Evolutionary conservation across 306 rosid genomes (phyloP).

Genomic region (Castanospermum australe): DNA sequence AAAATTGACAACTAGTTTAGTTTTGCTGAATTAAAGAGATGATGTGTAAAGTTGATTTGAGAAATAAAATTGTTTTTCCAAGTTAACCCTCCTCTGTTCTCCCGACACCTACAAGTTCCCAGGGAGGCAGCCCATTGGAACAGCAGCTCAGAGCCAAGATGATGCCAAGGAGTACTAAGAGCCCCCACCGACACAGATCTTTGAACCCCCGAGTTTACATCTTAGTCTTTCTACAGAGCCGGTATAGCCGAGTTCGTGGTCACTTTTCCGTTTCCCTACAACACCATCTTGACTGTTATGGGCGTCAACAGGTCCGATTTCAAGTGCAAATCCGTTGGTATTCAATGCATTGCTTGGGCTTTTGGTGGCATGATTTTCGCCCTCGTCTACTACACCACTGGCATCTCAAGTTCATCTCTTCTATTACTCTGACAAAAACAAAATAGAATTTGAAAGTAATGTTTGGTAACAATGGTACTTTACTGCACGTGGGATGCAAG

Average conservation of each 20-base stretch:
- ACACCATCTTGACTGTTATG: constrained; percentile 49
- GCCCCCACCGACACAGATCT: constrained; percentile 48
- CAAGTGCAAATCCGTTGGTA: constrained; percentile 38
- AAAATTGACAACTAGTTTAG: too few species aligned
- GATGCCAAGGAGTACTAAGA: constrained; percentile 49
- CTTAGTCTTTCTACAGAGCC: constrained; percentile 55
- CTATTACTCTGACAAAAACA: too few species aligned
- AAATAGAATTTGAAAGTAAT: too few species aligned
- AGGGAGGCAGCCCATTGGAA: constrained; percentile 49
- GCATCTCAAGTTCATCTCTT: constrained; percentile 40
- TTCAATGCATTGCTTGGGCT: constrained; percentile 58
- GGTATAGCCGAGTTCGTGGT: constrained; percentile 52
- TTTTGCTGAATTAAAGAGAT: too few species aligned
- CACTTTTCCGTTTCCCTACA: constrained; percentile 51
- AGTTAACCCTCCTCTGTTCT: too few species aligned
- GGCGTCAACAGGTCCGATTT: not conserved
- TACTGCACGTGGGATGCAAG: not conserved
- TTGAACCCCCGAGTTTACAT: constrained; percentile 40
- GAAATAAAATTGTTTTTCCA: too few species aligned
- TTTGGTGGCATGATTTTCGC: constrained; percentile 64
- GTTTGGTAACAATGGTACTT: too few species aligned
- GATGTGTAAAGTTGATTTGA: too few species aligned
- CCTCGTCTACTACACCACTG: constrained; percentile 55
- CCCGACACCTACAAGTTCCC: constrained; percentile 53
- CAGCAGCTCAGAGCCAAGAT: constrained; percentile 55